Evolutionary conservation across 345 rosid genomes (phyloP), one percentile per base, ranked within the genome.

Genomic region (Brassica cretica): DNA sequence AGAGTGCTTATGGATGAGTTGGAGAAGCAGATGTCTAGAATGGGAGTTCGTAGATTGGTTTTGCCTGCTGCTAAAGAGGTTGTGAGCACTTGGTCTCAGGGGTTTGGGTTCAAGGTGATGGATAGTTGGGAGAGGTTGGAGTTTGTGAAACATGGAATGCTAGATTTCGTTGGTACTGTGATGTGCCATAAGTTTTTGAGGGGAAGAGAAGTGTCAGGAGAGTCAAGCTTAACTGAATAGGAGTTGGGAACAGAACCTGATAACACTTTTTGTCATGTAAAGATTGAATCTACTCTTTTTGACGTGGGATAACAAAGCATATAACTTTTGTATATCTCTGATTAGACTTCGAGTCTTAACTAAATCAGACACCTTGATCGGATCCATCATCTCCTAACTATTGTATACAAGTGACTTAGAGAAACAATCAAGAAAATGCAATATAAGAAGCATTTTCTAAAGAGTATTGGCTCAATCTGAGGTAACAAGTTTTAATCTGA

Each of bases 1-100:
- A 80, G 84, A 58, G 75, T 87, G 56, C 53, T 89, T 44, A 83
- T 91, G 87, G 69, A 82, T 64, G 84, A 84, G 37, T 81, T 89
- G 62, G 94, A 88, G 80, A 86, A 88, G 88, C 84, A 83, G 75
- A 87, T 94, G 73, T 24, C 5, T 64, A 56, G 51, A 7, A 62
- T 88, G 39, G 88, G 89, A 29, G 91, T 88, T 70, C 39, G 71
- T 62, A 83, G 70, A 76, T 14, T 86, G 51, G 69, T 83, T 6
- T 60, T 88, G 53, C 89, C 89, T 12, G 84, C 91, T 58, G 81
- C 77, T 39, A 18, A 51, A 30, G 66, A 55, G 5, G 81, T 72
- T 4, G 14, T 88, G n/a, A 60, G 51, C 15, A 82, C 86, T 61
- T 88, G 91, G 91, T 82, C 41, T 11, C n/a, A 75, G 4, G 37